A percentile compares a stretch with the other conserved stretches of the same genome.
These are phyloP conservation scores for Vitis hybrid DNA, from an alignment of 177 flowering plant species.

Conservation along the genomic window DNA sequence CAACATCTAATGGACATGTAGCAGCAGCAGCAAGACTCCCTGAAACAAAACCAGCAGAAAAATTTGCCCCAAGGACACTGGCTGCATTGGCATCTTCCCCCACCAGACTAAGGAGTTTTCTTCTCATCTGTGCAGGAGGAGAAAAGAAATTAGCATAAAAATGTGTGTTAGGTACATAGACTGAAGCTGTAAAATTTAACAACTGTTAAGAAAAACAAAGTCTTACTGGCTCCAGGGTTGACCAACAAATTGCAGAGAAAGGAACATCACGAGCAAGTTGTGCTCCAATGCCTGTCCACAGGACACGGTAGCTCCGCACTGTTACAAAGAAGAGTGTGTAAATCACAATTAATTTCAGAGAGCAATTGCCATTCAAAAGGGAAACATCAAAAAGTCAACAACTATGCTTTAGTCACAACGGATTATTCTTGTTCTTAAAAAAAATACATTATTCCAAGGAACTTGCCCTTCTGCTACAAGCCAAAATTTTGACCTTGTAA, in stretches of 20 bases:
- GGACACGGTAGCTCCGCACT: constrained; percentile 70
- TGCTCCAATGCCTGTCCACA: constrained; percentile 96
- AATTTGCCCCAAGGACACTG: constrained; percentile 76
- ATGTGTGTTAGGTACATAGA: background rate
- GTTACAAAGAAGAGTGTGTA: constrained; percentile 15
- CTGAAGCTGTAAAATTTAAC: background rate
- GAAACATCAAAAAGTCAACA: background rate
- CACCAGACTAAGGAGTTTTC: constrained; percentile 54
- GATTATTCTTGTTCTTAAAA: background rate
- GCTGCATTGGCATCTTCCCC: constrained; percentile 72
- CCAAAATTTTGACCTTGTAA: no score
- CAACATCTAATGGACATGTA: constrained; percentile 98
- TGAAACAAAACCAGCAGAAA: constrained; percentile 92
- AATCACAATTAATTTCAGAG: background rate
- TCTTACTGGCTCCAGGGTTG: constrained; percentile 89
- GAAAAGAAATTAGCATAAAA: constrained; percentile 1
- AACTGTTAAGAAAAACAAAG: background rate
- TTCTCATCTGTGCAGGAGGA: constrained; percentile 53
- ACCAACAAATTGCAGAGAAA: constrained; percentile 96
- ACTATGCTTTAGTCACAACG: background rate
- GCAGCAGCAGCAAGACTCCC: constrained; percentile 96
- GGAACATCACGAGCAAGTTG: constrained; percentile 99
- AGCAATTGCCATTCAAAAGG: background rate
- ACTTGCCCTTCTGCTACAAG: background rate
- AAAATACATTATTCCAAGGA: background rate